These are phyloP conservation scores for Trichoderma lentiforme DNA, from an alignment of 2,329 filamentous ascomycete species.

Conservation along the genomic window DNA sequence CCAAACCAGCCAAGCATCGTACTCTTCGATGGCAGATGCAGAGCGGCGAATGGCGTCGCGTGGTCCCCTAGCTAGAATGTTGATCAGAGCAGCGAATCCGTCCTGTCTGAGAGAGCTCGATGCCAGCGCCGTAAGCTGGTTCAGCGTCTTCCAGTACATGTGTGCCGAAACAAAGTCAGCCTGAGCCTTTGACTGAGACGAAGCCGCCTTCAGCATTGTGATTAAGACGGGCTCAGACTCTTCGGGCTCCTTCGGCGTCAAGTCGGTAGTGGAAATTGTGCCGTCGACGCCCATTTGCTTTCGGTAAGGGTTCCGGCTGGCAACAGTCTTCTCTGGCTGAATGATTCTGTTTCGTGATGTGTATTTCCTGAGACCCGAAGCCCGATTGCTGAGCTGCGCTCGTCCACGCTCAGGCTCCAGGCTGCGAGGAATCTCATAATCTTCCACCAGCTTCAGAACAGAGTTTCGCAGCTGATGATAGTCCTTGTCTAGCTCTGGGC, in stretches of 20 bases:
- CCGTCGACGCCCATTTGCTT: constrained; percentile 28
- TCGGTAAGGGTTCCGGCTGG: constrained; percentile 59
- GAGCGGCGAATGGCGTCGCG: constrained; percentile 67
- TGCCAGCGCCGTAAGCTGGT: constrained; percentile 64
- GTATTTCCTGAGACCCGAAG: constrained; percentile 58
- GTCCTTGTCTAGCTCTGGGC: constrained; percentile 68
- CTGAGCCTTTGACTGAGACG: constrained; percentile 70
- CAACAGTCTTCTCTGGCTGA: constrained; percentile 48
- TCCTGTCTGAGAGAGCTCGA: constrained; percentile 61
- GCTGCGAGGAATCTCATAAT: constrained; percentile 74
- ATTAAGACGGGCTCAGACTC: constrained; percentile 57
- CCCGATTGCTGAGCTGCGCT: constrained; percentile 68
- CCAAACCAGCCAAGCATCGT: constrained; percentile 79
- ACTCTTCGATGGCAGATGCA: constrained; percentile 70
- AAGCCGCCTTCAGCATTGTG: constrained; percentile 73
- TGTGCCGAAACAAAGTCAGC: constrained; percentile 83
- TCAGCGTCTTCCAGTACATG: constrained; percentile 78
- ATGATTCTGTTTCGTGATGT: constrained; percentile 58
- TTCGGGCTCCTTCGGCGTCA: constrained; percentile 27
- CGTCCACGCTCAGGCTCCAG: constrained; percentile 57
- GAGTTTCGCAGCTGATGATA: constrained; percentile 79
- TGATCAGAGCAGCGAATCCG: constrained; percentile 67
- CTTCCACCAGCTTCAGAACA: constrained; percentile 74
- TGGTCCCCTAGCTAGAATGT: constrained; percentile 71
- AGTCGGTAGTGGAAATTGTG: constrained; percentile 13